These are phyloP conservation scores for Aspergillus carlsbadensis DNA, from an alignment of 495 filamentous ascomycete genomes.

Conservation along the genomic window DNA sequence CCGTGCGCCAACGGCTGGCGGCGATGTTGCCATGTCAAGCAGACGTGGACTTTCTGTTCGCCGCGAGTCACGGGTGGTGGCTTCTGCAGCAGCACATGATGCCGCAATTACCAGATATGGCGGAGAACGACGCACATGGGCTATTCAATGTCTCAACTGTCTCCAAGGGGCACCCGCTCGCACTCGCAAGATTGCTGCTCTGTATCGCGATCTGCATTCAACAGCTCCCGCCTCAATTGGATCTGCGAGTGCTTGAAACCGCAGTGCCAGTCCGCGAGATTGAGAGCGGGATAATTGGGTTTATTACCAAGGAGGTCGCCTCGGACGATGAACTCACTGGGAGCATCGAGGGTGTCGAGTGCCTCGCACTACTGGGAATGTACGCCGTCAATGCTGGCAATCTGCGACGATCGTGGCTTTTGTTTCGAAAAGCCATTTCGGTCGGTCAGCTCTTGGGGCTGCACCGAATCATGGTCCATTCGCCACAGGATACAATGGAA, in stretches of 20 bases:
- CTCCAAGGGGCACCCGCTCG: slow-evolving; percentile 13
- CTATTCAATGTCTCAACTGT: neutral
- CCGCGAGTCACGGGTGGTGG: slow-evolving; percentile 14
- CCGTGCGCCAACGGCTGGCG: slow-evolving; percentile 5
- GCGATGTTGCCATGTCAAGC: slow-evolving; percentile 12
- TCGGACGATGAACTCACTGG: neutral
- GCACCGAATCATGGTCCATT: slow-evolving; percentile 4
- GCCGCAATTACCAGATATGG: slow-evolving; percentile 2
- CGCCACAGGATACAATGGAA: neutral
- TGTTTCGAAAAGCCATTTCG: slow-evolving; percentile 20
- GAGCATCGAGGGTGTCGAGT: slow-evolving; percentile 18
- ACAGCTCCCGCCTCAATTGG: slow-evolving; percentile 15
- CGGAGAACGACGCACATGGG: too few relatives aligned
- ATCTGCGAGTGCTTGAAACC: slow-evolving; percentile 5
- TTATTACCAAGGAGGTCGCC: too few relatives aligned
- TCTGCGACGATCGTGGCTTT: slow-evolving; percentile 18
- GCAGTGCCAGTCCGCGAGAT: neutral
- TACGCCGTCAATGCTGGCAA: slow-evolving; percentile 21
- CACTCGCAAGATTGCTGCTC: slow-evolving; percentile 14
- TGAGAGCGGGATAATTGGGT: too few relatives aligned
- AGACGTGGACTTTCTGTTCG: slow-evolving; percentile 14
- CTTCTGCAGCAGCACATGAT: slow-evolving; percentile 17
- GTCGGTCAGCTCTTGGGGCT: slow-evolving; percentile 19
- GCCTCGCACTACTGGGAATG: slow-evolving; percentile 19
- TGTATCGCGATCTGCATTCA: slow-evolving; percentile 19